Percentiles rank a stretch among this genome's conserved stretches.
Conservation (phyloP, 1,284 basidiomycete genomes). For the Leccinum laetum region DNA sequence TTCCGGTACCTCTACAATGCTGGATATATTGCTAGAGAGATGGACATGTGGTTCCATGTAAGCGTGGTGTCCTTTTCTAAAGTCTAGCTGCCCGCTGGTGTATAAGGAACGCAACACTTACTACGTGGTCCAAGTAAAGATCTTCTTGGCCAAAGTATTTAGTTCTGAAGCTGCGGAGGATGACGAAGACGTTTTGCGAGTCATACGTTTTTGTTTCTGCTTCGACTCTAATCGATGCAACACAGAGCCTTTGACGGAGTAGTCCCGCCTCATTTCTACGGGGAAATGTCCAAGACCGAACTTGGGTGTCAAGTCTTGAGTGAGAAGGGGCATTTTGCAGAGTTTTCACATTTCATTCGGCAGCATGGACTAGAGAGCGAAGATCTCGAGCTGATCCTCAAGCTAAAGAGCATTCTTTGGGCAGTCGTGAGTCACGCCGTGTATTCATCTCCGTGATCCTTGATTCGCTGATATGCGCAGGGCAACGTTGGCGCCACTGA, state of each 20-base stretch:
- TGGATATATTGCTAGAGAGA: constrained; percentile 92
- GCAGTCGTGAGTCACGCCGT: constrained; percentile 64
- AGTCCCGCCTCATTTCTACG: constrained; percentile 96
- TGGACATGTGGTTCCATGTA: constrained; percentile 96
- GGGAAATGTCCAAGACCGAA: constrained; percentile 95
- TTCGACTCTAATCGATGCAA: constrained; percentile 5
- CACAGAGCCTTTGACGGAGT: constrained; percentile 79
- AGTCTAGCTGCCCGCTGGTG: constrained; percentile 11
- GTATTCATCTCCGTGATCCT: background rate
- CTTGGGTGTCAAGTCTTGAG: constrained; percentile 90
- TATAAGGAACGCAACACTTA: constrained; percentile 80
- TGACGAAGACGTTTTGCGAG: constrained; percentile 64
- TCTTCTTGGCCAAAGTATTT: constrained; percentile 80
- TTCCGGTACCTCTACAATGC: constrained; percentile 91
- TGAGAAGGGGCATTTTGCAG: constrained; percentile 89
- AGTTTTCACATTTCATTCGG: constrained; percentile 91
- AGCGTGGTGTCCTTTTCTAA: constrained; percentile 27
- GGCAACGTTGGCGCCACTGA: constrained; percentile 93
- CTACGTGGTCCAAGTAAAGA: constrained; percentile 88
- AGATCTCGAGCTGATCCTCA: constrained; percentile 82
- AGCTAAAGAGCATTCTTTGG: constrained; percentile 96
- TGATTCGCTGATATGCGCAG: constrained; percentile 40
- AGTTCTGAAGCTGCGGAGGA: constrained; percentile 58
- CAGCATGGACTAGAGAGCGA: constrained; percentile 84
- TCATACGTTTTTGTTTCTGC: constrained; percentile 9